Percentiles rank a stretch among this genome's conserved stretches.
These are phyloP conservation scores for Pezicula rhizophila DNA, from an alignment of 2,329 filamentous ascomycete genomes.

Conservation along the genomic window DNA sequence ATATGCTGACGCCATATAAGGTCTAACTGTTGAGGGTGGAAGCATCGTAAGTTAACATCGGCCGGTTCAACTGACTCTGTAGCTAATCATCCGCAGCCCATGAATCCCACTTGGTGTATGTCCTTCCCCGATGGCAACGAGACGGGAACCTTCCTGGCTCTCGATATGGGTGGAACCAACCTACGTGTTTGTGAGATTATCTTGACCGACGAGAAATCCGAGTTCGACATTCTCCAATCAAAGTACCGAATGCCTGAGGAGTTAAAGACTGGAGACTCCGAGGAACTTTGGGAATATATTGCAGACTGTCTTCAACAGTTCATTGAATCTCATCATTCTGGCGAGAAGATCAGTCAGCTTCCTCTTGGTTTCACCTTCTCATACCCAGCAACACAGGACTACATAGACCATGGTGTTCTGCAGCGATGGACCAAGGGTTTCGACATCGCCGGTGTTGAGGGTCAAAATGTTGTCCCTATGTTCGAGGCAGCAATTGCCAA, in stretches of 20 bases:
- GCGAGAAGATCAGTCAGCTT: conserved; percentile 56
- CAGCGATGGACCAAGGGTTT: conserved; percentile 98
- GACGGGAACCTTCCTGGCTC: conserved; percentile 77
- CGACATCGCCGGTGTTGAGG: conserved; percentile 87
- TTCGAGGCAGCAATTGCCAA: conserved; percentile 72
- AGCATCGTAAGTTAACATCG: conserved; percentile 67
- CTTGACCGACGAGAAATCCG: conserved; percentile 77
- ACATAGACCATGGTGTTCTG: conserved; percentile 85
- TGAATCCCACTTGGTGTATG: conserved; percentile 98
- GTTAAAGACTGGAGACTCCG: conserved; percentile 75
- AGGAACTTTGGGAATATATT: conserved; percentile 92
- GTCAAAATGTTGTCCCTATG: conserved; percentile 82
- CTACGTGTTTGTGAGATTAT: conserved; percentile 90
- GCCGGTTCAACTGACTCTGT: neutral
- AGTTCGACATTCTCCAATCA: conserved; percentile 91
- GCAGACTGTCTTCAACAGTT: conserved; percentile 90
- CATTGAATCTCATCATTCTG: conserved; percentile 75
- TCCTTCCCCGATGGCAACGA: conserved; percentile 81
- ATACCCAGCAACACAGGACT: conserved; percentile 88
- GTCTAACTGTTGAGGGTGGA: conserved; percentile 78
- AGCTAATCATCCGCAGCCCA: conserved; percentile 56
- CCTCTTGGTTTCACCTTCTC: conserved; percentile 94
- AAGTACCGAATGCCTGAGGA: conserved; percentile 95
- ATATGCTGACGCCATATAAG: conserved; percentile 35
- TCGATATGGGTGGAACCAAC: conserved; percentile 97